These are phyloP conservation scores for Casuarina equisetifolia DNA, from an alignment of 306 rosid species.

Conservation along the genomic window DNA sequence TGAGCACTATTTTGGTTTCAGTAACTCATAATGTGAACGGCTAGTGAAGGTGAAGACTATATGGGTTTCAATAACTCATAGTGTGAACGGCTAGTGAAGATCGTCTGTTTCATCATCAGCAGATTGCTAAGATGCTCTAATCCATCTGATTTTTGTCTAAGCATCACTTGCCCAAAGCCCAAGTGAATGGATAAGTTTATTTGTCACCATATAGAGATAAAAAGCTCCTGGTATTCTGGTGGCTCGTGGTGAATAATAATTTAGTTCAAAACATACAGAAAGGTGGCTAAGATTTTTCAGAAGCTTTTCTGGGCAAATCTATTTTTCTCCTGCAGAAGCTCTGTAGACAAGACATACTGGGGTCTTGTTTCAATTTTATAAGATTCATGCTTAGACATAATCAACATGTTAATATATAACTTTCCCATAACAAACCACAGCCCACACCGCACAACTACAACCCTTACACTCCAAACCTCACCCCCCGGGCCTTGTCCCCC, in stretches of 20 bases:
- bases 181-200: background rate
- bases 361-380: background rate
- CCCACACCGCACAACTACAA: no score
- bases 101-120: background rate
- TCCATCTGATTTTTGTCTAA: background rate
- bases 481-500: no score
- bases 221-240: background rate
- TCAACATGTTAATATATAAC: background rate
- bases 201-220: background rate
- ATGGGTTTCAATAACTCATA: constrained; percentile 15
- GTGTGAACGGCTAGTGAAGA: background rate
- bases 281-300: background rate
- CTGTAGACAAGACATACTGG: background rate
- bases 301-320: background rate
- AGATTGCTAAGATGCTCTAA: background rate
- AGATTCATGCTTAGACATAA: background rate
- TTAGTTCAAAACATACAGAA: background rate
- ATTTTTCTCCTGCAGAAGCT: background rate
- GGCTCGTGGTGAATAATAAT: background rate
- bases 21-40: background rate
- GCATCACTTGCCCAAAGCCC: background rate
- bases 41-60: constrained; percentile 6
- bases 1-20: constrained; percentile 21
- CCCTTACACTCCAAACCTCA: no score
- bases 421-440: background rate